phyloP scores from a whole-genome alignment of 2,329 filamentous ascomycete species.

The Pseudocercospora pini-densiflorae region DNA sequence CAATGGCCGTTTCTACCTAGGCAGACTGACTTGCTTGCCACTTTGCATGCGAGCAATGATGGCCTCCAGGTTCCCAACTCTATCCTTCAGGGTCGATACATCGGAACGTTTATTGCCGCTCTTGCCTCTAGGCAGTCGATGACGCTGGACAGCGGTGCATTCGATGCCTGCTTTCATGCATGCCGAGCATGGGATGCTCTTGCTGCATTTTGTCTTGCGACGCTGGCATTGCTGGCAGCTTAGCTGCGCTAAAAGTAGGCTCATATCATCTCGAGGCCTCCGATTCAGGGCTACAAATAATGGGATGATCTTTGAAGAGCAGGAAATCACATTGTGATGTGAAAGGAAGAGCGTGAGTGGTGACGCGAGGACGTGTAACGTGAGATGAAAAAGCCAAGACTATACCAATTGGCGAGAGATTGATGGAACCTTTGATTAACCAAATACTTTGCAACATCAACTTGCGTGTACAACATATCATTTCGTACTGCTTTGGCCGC shows the following conservation, averaged over 20 bases:
- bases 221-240: conserved; percentile 17
- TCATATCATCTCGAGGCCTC: conserved; percentile 14
- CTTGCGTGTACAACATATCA: too few species aligned
- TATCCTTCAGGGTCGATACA: neutral
- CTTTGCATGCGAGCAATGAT: neutral
- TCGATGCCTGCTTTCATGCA: conserved; percentile 15
- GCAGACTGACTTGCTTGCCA: neutral
- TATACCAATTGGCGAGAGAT: too few species aligned
- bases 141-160: conserved; percentile 16
- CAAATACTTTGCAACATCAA: too few species aligned
- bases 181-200: conserved; percentile 12
- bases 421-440: too few species aligned
- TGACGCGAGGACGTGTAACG: too few species aligned
- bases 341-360: too few species aligned
- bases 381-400: too few species aligned
- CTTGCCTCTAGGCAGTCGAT: conserved; percentile 16
- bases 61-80: conserved; percentile 4
- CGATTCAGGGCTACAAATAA: too few species aligned
- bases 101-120: conserved; percentile 2
- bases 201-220: conserved; percentile 18
- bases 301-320: too few species aligned
- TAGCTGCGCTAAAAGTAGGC: conserved; percentile 5
- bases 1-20: neutral
- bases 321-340: too few species aligned
- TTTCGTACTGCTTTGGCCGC: too few species aligned